phyloP scores from a whole-genome alignment of 2,329 filamentous ascomycete genomes.

The Penicillium capsulatum region DNA sequence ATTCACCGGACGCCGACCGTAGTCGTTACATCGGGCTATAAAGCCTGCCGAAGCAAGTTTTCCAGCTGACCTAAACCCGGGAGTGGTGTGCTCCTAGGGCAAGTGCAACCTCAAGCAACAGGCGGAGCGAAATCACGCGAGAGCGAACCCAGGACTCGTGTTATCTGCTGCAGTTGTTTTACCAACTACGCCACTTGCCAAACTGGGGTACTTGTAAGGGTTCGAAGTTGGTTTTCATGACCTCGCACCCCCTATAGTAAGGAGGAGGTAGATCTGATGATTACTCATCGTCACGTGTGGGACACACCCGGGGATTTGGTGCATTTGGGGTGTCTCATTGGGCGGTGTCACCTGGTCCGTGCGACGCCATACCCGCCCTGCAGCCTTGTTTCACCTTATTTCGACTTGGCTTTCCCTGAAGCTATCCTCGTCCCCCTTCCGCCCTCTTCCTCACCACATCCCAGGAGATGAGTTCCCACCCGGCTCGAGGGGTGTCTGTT shows the following conservation, averaged over 20 bases:
- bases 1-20: conserved; percentile 3
- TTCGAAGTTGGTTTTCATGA: no score
- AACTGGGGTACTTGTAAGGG: no score
- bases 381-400: not conserved
- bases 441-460: not conserved
- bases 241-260: no score
- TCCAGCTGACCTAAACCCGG: no score
- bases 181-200: conserved; percentile 5
- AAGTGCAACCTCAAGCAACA: no score
- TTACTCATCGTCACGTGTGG: no score
- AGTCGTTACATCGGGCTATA: conserved; percentile 4
- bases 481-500: no score
- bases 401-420: not conserved
- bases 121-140: no score
- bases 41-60: no score
- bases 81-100: not conserved
- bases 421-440: not conserved
- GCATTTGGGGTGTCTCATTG: not conserved
- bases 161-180: conserved; percentile 1
- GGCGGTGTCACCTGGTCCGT: not conserved
- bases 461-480: no score
- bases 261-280: no score
- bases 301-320: no score
- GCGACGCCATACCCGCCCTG: not conserved
- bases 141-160: not conserved